Percentiles rank a stretch among this genome's conserved stretches.
Conservation (phyloP, 2,329 filamentous ascomycete genomes). For the Lachnellula suecica region DNA sequence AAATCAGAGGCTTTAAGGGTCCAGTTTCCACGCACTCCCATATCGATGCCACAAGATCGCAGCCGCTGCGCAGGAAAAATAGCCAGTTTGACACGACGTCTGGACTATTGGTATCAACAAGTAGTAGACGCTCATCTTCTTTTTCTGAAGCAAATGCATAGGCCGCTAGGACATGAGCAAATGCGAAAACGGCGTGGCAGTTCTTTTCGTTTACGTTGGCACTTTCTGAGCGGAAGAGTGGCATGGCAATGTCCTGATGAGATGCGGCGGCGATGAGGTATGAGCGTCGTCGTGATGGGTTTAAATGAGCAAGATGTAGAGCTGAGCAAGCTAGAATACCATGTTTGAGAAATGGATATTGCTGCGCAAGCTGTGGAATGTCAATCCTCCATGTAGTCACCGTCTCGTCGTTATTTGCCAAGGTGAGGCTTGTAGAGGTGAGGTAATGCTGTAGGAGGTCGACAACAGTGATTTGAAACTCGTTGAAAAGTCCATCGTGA, state of each 20-base stretch:
- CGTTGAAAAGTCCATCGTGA: too few species aligned
- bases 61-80: constrained; percentile 18
- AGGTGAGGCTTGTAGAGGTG: constrained; percentile 19
- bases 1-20: constrained; percentile 11
- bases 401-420: too few species aligned
- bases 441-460: constrained; percentile 25
- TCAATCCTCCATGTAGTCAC: too few species aligned
- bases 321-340: too few species aligned
- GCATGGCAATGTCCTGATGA: constrained; percentile 16
- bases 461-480: constrained; percentile 28
- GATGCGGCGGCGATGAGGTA: constrained; percentile 9
- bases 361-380: too few species aligned
- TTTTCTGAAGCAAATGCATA: constrained; percentile 19
- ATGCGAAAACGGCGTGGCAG: constrained; percentile 14
- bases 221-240: constrained; percentile 12
- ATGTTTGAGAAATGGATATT: too few species aligned
- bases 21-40: constrained; percentile 14
- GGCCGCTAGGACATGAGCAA: constrained; percentile 19
- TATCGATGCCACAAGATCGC: constrained; percentile 15
- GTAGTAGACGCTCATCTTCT: constrained; percentile 17
- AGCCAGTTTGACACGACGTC: constrained; percentile 18
- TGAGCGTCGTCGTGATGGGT: constrained; percentile 2
- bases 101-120: constrained; percentile 1
- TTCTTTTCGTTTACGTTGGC: constrained; percentile 9
- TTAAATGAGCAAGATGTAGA: too few species aligned